Base-by-base conservation (phyloP, 2,329 filamentous ascomycete species). In the Neofusicoccum umdonicola region DNA sequence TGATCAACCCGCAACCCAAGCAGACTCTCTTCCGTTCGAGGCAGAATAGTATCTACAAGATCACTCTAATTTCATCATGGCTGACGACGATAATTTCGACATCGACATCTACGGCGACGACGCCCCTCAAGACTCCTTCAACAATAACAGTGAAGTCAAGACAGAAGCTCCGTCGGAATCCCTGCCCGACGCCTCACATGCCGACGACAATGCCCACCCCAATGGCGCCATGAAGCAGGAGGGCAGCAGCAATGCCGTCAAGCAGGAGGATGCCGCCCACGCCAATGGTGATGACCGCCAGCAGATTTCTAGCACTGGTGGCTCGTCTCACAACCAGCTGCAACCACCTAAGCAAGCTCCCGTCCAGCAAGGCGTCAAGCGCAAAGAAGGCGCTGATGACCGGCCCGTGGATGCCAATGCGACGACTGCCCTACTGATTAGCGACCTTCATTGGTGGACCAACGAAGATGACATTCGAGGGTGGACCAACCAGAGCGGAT, bases 371-470 rank as follows among this genome's bases (percentile, higher is more conserved):
- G 86, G 85, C 42, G 79, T 82, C 52, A 89, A 89, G 74, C 84
- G 87, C 64, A 89, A 89, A 73, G 85, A 86, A 66, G 81, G 80
- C 19, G 80, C 75, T 19, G 75, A 81, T 47, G 84, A 87, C 62
- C 80, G 84, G 27, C 82, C 81, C 1, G 74, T 83, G 4, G 87
- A 89, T 66, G 83, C 84, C 1, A 84, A 84, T 67, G 87, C 88
- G 2, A 87, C 85, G 4, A 82, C 88, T 27, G 93, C 93, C 0
- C 80, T 98, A 35, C 87, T 96, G 76, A 87, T 98, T 62, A 93
- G 92, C 2, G 95, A 98, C 57, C 82, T 99, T 9, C 90, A 91
- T 76, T 99, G 95, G 95, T 98, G 94, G 94, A 93, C 89, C 35
- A 77, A 74, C 2, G 95, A 99, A 74, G 95, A 99, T 73, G 93